Base-by-base conservation (phyloP, 192 early-diverging fungal genomes). In the Pilobolus umbonatus region DNA sequence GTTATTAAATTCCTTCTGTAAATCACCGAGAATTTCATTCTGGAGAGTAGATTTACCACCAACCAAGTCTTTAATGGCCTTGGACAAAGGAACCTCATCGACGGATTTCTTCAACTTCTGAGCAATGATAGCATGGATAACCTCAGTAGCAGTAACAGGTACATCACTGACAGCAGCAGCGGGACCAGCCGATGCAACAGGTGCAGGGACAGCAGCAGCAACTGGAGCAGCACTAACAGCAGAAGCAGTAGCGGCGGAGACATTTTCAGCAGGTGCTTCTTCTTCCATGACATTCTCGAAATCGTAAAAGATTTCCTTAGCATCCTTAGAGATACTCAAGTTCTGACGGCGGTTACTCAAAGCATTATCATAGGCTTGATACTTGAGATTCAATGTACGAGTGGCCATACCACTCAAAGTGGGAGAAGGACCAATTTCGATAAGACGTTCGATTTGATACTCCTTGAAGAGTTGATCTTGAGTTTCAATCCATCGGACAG, bases 1-100 rank as follows among this genome's bases (percentile, higher is more conserved):
- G 51, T 78, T 82, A 45, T 82, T 83, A 75, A 95, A 94, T 74
- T 97, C 95, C 64, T 91, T 93, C 55, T 88, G 89, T 35, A 97
- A 70, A 68, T 97, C 95, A 69, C 95, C 95, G 55, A 95, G 75
- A 32, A 97, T 92, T 65, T 97, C 95, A 78, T 97, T 97, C 68
- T 97, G 94, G 29, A 97, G 79, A 24, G 95, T 97, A 12, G 90
- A 92, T 72, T 97, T 97, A 64, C 95, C 95, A 31, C 89, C 93
- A 38, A 95, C 93, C 44, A 97, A 82, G 51, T 97, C 93, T 77
- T 93, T 95, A 81, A 87, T 93, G 61, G 79, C 85, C 81, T 91
- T 94, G 64, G 70, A 58, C 28, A 83, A 72, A 14, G 85, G 73
- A 30, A 98, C 71, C 29, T 94, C 89, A 28, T 72, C 69, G 2